Evolutionary conservation across 2,329 filamentous ascomycete genomes (phyloP), one percentile per base, ranked within the genome.

Genomic region (Penicillium sp.): DNA sequence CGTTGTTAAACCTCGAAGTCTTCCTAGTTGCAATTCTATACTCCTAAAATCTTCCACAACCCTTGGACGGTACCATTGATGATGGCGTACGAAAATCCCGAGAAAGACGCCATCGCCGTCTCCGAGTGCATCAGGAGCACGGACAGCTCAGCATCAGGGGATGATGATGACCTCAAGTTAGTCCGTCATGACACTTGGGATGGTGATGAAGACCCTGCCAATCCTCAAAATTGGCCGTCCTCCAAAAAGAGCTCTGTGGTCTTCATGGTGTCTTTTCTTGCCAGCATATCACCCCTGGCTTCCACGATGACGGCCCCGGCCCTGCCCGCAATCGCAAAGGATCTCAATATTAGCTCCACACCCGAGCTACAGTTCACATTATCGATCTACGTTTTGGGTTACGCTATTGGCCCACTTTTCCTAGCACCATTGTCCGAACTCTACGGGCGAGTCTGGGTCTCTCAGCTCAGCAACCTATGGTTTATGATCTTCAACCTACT

Each of bases 401-500:
- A 78, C 65, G 78, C 77, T 13, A 60, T 82, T 46, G 79, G 77
- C 2, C 80, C 79, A 2, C 70, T 82, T 16, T 68, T 79, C 57
- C 70, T 77, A 54, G 79, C 74, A 3, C 82, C 79, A 1, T 63
- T 82, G 11, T 81, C 76, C 22, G 82, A 83, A 64, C 68, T 83
- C 11, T 83, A 79, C 60, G 82, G 82, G 13, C 78, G 82, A n/a
- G 77, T 80, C 7, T 70, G 76, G 8, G 71, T 84, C 4, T 68
- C 84, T 7, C 82, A 84, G 60, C 56, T 75, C 11, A 72, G 79
- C 1, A 84, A 83, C 64, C 59, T 84, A 24, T 72, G 80, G 59
- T 83, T 78, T 62, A 64, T 83, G 19, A 67, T 79, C 26, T 87
- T 84, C 70, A 85, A 83, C 62, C 73, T 83, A 29, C 82, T 77